Evolutionary conservation across 306 rosid species (phyloP).

Genomic region (Abrus precatorius): DNA sequence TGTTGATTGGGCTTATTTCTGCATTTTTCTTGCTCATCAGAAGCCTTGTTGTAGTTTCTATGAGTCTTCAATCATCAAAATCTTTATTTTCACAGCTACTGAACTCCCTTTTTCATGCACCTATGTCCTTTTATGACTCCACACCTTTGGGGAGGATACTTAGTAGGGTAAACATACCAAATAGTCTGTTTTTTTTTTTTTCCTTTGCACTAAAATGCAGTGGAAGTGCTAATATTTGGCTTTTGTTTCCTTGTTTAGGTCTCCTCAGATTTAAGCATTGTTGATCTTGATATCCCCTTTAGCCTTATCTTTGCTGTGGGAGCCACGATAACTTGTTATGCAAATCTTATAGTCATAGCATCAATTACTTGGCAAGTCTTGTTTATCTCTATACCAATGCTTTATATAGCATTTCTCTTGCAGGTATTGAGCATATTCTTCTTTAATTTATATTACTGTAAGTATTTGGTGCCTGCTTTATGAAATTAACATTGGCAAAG

Average conservation of each 20-base stretch:
- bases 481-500: background rate
- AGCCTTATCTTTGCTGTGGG: slow-evolving; percentile 44
- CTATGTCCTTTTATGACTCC: slow-evolving; percentile 63
- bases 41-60: slow-evolving; percentile 22
- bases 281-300: slow-evolving; percentile 60
- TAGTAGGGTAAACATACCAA: slow-evolving; percentile 53
- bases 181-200: background rate
- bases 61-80: slow-evolving; percentile 53
- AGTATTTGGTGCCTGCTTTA: background rate
- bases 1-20: slow-evolving; percentile 45
- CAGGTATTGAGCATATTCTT: slow-evolving; percentile 53
- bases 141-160: slow-evolving; percentile 69
- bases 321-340: slow-evolving; percentile 24
- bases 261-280: slow-evolving; percentile 60
- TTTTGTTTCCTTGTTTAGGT: slow-evolving; percentile 42
- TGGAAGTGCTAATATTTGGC: slow-evolving; percentile 27
- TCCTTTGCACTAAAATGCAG: background rate
- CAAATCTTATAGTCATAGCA: slow-evolving; percentile 50
- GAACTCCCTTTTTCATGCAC: slow-evolving; percentile 62
- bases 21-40: slow-evolving; percentile 46
- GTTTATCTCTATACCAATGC: slow-evolving; percentile 53
- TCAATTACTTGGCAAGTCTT: slow-evolving; percentile 61
- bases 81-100: slow-evolving; percentile 53
- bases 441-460: background rate
- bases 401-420: slow-evolving; percentile 49